phyloP scores from a whole-genome alignment of 768 basidiomycete species.

The Russula virescens region DNA sequence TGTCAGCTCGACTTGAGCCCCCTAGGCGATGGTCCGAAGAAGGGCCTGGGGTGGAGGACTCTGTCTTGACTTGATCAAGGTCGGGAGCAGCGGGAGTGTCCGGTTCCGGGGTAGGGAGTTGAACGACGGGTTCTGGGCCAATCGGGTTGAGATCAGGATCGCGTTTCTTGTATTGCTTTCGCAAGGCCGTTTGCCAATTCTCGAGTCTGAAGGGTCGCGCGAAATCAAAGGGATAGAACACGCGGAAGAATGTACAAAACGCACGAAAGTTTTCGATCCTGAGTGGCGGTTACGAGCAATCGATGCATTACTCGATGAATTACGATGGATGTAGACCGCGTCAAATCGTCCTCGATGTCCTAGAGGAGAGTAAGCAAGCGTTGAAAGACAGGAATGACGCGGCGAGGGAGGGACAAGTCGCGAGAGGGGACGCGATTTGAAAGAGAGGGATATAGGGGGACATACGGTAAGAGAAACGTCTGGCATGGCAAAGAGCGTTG shows the following conservation, averaged over 20 bases:
- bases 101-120: slow-evolving; percentile 23
- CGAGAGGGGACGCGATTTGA: slow-evolving; percentile 9
- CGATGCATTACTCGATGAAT: slow-evolving; percentile 71
- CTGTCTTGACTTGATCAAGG: slow-evolving; percentile 24
- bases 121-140: slow-evolving; percentile 47
- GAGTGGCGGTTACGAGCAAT: slow-evolving; percentile 65
- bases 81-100: slow-evolving; percentile 23
- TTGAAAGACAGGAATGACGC: slow-evolving; percentile 12
- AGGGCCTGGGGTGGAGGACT: slow-evolving; percentile 12
- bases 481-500: slow-evolving; percentile 60
- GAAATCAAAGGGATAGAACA: slow-evolving; percentile 20
- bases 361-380: slow-evolving; percentile 30
- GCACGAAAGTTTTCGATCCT: slow-evolving; percentile 76
- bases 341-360: slow-evolving; percentile 78
- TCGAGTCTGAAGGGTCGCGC: slow-evolving; percentile 43
- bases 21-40: not conserved
- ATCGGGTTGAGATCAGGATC: slow-evolving; percentile 67
- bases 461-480: slow-evolving; percentile 65
- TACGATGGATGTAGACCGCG: slow-evolving; percentile 50
- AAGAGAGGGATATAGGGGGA: slow-evolving; percentile 15
- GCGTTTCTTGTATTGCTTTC: slow-evolving; percentile 71
- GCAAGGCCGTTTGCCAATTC: slow-evolving; percentile 74
- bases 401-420: not conserved
- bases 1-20: not conserved
- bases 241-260: slow-evolving; percentile 28